These are phyloP conservation scores for Dillenia suffruticosa DNA, from an alignment of 164 flowering plant genomes.

Conservation along the genomic window DNA sequence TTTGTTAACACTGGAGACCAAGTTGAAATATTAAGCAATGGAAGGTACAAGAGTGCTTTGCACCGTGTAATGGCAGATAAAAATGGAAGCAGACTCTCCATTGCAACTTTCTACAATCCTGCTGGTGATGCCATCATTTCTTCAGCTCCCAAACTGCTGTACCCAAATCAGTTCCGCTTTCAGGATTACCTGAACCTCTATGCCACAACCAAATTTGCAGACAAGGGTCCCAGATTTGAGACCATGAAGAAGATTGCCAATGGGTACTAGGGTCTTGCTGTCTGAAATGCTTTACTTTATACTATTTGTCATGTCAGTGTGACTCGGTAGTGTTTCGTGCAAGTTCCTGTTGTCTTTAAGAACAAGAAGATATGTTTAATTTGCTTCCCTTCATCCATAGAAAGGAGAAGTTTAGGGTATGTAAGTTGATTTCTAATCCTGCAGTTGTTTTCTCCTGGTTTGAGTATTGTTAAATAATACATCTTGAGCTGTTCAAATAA, in stretches of 20 bases:
- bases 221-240: slow-evolving; percentile 57
- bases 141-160: slow-evolving; percentile 53
- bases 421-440: too few species aligned
- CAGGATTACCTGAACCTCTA: slow-evolving; percentile 70
- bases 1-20: slow-evolving; percentile 78
- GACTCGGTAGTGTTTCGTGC: too few species aligned
- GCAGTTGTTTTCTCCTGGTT: too few species aligned
- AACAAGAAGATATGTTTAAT: too few species aligned
- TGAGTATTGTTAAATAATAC: too few species aligned
- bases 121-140: slow-evolving; percentile 67
- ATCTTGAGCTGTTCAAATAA: too few species aligned
- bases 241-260: slow-evolving; percentile 52
- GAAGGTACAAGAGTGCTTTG: slow-evolving; percentile 53
- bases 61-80: slow-evolving; percentile 66
- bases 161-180: slow-evolving; percentile 44
- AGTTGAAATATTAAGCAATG: slow-evolving; percentile 58
- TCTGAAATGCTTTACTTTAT: slow-evolving; percentile 1
- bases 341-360: too few species aligned
- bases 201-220: slow-evolving; percentile 51
- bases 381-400: too few species aligned
- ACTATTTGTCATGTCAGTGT: neutral
- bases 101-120: slow-evolving; percentile 85
- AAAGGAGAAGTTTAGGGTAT: too few species aligned
- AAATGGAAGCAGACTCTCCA: slow-evolving; percentile 68
- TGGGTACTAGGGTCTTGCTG: slow-evolving; percentile 17